Percentiles rank a stretch among this genome's conserved stretches.
phyloP scores from a whole-genome alignment of 441 rosid genomes.

The Hypseocharis bilobata region DNA sequence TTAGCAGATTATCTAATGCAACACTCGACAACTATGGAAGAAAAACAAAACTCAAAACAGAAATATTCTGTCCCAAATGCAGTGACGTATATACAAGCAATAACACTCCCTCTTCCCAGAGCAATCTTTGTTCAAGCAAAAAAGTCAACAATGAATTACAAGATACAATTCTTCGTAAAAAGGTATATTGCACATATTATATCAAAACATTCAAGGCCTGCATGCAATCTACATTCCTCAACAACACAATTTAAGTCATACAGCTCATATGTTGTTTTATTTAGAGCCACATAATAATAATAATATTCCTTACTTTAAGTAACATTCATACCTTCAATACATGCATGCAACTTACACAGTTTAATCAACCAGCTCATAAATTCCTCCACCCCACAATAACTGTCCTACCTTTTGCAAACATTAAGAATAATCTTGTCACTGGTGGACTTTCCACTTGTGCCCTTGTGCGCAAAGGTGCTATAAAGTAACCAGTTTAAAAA shows the following conservation, averaged over 20 bases:
- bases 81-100: not conserved
- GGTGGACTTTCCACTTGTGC: too few species aligned
- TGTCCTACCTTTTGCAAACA: too few species aligned
- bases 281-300: not conserved
- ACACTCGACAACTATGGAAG: too few species aligned
- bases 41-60: not conserved
- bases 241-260: not conserved
- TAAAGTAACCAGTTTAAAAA: too few species aligned
- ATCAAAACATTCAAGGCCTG: not conserved
- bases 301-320: slow-evolving; percentile 7
- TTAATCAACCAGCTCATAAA: not conserved
- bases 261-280: not conserved
- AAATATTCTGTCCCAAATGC: slow-evolving; percentile 1
- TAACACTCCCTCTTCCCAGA: not conserved
- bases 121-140: not conserved
- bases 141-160: not conserved
- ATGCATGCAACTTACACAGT: not conserved
- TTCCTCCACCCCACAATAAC: too few species aligned
- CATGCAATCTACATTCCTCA: not conserved
- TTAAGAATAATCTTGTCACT: too few species aligned
- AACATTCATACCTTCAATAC: slow-evolving; percentile 15
- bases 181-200: not conserved
- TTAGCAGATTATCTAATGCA: too few species aligned
- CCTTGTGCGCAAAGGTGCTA: too few species aligned
- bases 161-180: not conserved